A percentile compares a stretch with the other conserved stretches of the same genome.
Conservation (phyloP, 805 yeast species). For the Torulaspora maleeae region DNA sequence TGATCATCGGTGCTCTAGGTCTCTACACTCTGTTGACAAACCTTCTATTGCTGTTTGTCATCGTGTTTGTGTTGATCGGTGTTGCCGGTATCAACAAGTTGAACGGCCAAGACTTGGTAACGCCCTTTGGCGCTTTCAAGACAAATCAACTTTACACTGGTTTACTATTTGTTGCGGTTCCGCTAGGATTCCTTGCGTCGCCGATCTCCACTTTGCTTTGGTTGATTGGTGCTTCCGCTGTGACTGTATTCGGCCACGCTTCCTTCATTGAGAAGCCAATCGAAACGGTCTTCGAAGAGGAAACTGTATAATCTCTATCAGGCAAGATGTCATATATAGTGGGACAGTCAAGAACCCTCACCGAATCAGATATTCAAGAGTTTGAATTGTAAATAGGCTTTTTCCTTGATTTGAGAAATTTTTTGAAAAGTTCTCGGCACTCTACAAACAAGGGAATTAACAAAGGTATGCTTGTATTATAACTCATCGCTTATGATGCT, state of each 20-base stretch:
- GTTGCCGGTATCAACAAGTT: constrained; percentile 71
- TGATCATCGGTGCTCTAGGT: constrained; percentile 65
- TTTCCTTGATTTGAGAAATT: constrained; percentile 1
- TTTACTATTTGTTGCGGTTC: constrained; percentile 67
- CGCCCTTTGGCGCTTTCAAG: constrained; percentile 67
- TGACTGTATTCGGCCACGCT: constrained; percentile 79
- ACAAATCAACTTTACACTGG: constrained; percentile 82
- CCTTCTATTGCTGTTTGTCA: constrained; percentile 75
- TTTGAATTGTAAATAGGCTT: background rate
- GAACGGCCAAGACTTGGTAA: constrained; percentile 75
- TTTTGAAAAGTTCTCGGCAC: constrained; percentile 2
- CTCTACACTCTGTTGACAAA: constrained; percentile 87
- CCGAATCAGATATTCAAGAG: background rate
- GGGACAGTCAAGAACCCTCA: background rate
- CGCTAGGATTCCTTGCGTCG: constrained; percentile 80
- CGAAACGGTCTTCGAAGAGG: constrained; percentile 90
- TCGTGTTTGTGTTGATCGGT: constrained; percentile 68
- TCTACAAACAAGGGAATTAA: background rate
- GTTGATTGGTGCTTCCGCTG: constrained; percentile 83
- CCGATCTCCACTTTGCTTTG: constrained; percentile 88
- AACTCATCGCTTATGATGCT: background rate
- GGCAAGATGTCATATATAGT: background rate
- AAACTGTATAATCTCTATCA: constrained; percentile 32
- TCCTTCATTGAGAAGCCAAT: constrained; percentile 90
- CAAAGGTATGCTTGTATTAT: background rate